A percentile compares a stretch with the other conserved stretches of the same genome.
phyloP scores from a whole-genome alignment of 225 moss, liverwort and hornwort species.

The Rhytidiadelphus loreus region DNA sequence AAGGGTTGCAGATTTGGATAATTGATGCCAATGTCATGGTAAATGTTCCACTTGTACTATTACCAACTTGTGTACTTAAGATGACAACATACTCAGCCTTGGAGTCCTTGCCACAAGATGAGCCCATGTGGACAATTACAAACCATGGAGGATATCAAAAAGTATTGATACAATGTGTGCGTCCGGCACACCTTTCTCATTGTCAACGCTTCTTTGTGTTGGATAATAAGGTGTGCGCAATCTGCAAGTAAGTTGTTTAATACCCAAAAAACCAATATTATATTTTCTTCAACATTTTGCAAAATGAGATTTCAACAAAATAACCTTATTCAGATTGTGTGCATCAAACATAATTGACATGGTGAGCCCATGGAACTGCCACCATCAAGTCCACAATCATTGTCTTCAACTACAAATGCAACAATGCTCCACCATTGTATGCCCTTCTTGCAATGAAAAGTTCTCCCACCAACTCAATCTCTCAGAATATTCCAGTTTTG shows the following conservation, averaged over 20 bases:
- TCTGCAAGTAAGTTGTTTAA: constrained; percentile 23
- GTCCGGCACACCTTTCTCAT: constrained; percentile 12
- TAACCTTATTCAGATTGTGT: neutral
- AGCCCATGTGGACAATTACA: neutral
- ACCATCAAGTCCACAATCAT: constrained; percentile 12
- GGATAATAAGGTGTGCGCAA: constrained; percentile 1
- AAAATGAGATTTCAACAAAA: neutral
- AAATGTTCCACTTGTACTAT: constrained; percentile 38
- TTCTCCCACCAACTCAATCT: neutral
- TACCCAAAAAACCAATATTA: neutral
- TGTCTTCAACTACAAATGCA: constrained; percentile 12
- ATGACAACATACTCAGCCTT: neutral
- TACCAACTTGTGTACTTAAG: constrained; percentile 40
- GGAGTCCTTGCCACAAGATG: neutral
- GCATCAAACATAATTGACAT: neutral
- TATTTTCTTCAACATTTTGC: neutral
- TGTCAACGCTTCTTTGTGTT: constrained; percentile 1
- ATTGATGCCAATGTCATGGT: constrained; percentile 11
- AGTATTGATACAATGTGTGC: constrained; percentile 16
- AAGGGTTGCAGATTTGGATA: constrained; percentile 42
- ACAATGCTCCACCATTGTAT: neutral
- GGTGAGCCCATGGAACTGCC: constrained; percentile 21
- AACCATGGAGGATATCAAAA: neutral
- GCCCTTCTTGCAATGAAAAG: constrained; percentile 14
- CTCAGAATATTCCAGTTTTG: neutral